A percentile compares a stretch with the other conserved stretches of the same genome.
Evolutionary conservation across 768 basidiomycete genomes (phyloP).

Genomic region (Mycena capillaripes): DNA sequence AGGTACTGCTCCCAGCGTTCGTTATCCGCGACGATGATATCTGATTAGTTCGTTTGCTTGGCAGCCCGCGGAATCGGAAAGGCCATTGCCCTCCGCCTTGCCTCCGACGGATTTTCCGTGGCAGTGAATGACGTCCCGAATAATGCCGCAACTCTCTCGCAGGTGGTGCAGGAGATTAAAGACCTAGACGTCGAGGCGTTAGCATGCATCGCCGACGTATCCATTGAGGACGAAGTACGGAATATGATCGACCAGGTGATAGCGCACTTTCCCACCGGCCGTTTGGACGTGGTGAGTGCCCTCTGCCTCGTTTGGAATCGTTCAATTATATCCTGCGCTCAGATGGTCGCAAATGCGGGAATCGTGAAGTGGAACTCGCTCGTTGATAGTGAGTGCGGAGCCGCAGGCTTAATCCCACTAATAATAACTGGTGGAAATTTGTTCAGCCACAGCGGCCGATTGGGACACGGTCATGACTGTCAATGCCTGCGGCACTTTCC

Average conservation of each 20-base stretch:
- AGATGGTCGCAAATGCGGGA: slow-evolving; percentile 47
- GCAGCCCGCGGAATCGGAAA: slow-evolving; percentile 55
- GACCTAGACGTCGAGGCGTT: slow-evolving; percentile 20
- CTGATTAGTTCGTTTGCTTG: not conserved
- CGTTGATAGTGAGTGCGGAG: slow-evolving; percentile 28
- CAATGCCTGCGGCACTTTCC: slow-evolving; percentile 51
- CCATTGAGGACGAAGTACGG: slow-evolving; percentile 42
- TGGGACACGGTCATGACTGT: slow-evolving; percentile 45
- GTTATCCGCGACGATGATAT: not conserved
- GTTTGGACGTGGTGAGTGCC: slow-evolving; percentile 36
- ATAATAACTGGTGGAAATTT: not conserved
- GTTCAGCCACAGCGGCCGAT: slow-evolving; percentile 32
- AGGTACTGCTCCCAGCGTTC: slow-evolving; percentile 1
- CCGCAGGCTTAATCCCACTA: not conserved
- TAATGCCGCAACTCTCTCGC: slow-evolving; percentile 21
- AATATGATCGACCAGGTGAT: slow-evolving; percentile 38
- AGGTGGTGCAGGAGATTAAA: slow-evolving; percentile 39
- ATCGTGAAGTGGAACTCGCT: slow-evolving; percentile 22
- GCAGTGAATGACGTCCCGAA: slow-evolving; percentile 50
- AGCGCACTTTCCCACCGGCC: slow-evolving; percentile 26
- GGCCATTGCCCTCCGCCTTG: slow-evolving; percentile 56
- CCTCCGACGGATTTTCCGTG: slow-evolving; percentile 54
- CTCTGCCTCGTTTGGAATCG: not conserved
- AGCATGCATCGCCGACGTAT: slow-evolving; percentile 39
- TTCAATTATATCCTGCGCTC: not conserved